Conservation (phyloP, 2,329 filamentous ascomycete genomes). For the Fusarium haematococcum region DNA sequence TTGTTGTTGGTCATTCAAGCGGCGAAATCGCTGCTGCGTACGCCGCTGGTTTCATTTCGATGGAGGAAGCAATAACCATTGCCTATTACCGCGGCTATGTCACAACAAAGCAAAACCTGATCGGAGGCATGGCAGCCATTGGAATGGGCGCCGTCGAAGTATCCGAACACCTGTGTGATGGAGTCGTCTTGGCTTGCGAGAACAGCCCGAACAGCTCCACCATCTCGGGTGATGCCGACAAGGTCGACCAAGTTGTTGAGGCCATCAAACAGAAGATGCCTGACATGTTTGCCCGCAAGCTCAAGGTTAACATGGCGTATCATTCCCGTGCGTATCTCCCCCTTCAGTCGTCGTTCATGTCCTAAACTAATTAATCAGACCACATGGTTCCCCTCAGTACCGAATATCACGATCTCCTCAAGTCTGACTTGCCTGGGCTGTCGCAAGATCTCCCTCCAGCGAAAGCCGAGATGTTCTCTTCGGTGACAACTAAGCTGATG, state of each 20-base stretch:
- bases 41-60: slow-evolving; percentile 6
- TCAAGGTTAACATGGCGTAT: slow-evolving; percentile 16
- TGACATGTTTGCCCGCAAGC: neutral
- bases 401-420: neutral
- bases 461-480: slow-evolving; percentile 48
- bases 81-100: slow-evolving; percentile 17
- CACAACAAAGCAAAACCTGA: neutral
- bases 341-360: neutral
- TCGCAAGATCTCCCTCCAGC: neutral
- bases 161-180: neutral
- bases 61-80: slow-evolving; percentile 5
- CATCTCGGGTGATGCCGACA: slow-evolving; percentile 1
- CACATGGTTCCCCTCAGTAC: slow-evolving; percentile 39
- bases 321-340: slow-evolving; percentile 12
- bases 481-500: slow-evolving; percentile 53
- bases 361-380: slow-evolving; percentile 23
- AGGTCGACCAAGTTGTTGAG: neutral
- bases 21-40: slow-evolving; percentile 26
- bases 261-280: neutral
- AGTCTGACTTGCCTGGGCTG: neutral
- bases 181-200: slow-evolving; percentile 16
- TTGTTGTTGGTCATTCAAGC: slow-evolving; percentile 22
- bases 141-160: neutral
- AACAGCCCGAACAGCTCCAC: slow-evolving; percentile 15
- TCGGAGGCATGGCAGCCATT: slow-evolving; percentile 13